Percentiles rank a stretch among this genome's conserved stretches.
Evolutionary conservation across 495 filamentous ascomycete species (phyloP).

Genomic region (Talaromyces wortmannii): DNA sequence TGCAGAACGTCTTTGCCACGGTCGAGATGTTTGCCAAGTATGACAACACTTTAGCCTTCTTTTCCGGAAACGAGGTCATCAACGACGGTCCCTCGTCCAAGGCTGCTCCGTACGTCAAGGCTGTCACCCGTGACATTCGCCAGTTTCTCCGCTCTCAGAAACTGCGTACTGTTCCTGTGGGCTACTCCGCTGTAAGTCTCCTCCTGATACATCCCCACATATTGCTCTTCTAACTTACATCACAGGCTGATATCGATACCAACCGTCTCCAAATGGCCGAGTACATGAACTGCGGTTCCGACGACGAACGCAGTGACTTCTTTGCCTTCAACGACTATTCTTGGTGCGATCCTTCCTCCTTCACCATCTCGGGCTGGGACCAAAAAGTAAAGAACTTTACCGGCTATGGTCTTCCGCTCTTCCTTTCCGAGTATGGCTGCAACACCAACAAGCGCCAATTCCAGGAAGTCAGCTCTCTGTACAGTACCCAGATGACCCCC

Average conservation of each 20-base stretch:
- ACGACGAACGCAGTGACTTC: constrained; percentile 84
- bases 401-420: constrained; percentile 86
- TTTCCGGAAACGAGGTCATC: constrained; percentile 96
- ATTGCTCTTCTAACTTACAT: not conserved
- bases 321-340: constrained; percentile 99
- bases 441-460: constrained; percentile 73
- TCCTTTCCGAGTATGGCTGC: constrained; percentile 95
- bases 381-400: constrained; percentile 88
- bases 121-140: constrained; percentile 85
- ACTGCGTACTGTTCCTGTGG: constrained; percentile 78
- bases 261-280: constrained; percentile 85
- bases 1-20: constrained; percentile 90
- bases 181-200: constrained; percentile 67
- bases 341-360: constrained; percentile 85
- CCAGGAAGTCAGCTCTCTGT: constrained; percentile 72
- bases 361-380: constrained; percentile 73
- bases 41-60: constrained; percentile 87
- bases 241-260: constrained; percentile 58
- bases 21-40: constrained; percentile 85
- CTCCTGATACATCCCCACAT: not conserved
- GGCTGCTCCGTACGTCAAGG: constrained; percentile 85
- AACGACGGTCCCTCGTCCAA: constrained; percentile 71
- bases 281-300: constrained; percentile 92
- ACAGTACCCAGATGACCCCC: constrained; percentile 74
- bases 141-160: constrained; percentile 71